phyloP scores from a whole-genome alignment of 2,329 filamentous ascomycete species.

The Cladosporium sp. region DNA sequence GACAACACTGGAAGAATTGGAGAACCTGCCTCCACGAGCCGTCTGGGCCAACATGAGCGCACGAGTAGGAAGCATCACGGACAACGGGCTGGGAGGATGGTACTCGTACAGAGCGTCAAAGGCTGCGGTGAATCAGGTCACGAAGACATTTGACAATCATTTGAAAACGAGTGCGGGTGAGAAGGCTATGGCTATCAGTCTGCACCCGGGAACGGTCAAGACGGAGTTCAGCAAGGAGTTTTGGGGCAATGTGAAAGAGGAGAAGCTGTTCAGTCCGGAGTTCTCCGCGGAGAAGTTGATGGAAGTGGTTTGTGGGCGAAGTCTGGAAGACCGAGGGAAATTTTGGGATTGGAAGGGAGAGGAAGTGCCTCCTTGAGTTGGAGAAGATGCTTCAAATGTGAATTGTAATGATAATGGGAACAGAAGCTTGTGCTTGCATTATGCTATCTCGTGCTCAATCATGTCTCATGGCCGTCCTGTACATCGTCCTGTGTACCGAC shows the following conservation, averaged over 20 bases:
- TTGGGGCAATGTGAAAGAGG: constrained; percentile 64
- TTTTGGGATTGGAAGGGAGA: constrained; percentile 72
- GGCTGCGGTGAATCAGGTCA: constrained; percentile 70
- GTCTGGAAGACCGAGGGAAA: constrained; percentile 57
- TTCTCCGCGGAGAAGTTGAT: constrained; percentile 67
- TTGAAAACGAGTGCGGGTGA: constrained; percentile 59
- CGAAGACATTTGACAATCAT: constrained; percentile 71
- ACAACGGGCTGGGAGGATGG: constrained; percentile 77
- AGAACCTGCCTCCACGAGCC: constrained; percentile 52
- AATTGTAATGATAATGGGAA: background rate
- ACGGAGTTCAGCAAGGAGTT: constrained; percentile 73
- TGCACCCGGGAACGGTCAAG: constrained; percentile 81
- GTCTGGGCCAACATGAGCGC: constrained; percentile 77
- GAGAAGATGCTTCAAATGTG: background rate
- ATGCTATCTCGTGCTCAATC: constrained; percentile 7
- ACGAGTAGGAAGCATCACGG: constrained; percentile 71
- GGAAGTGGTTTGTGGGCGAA: constrained; percentile 56
- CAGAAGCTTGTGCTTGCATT: background rate
- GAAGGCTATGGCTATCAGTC: constrained; percentile 66
- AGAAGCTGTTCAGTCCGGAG: constrained; percentile 67
- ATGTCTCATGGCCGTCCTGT: constrained; percentile 8
- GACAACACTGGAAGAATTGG: constrained; percentile 39
- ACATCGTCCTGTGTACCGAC: background rate
- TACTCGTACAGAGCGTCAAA: constrained; percentile 79
- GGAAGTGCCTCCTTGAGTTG: constrained; percentile 59